Evolutionary conservation across 495 filamentous ascomycete species (phyloP).

Genomic region (Daldinia decipiens): DNA sequence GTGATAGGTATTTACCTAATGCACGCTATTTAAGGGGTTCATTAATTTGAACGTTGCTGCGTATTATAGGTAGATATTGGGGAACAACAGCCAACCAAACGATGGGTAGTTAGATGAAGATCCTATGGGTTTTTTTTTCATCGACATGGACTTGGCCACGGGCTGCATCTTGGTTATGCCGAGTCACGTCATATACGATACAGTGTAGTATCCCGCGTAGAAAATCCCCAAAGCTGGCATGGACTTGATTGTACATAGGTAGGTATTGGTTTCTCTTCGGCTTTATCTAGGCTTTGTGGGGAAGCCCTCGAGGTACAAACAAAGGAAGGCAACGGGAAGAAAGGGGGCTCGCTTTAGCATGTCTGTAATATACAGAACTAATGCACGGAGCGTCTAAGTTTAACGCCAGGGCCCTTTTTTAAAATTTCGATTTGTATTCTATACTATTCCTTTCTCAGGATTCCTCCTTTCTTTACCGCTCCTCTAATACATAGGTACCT

Average conservation of each 20-base stretch:
- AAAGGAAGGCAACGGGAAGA: constrained; percentile 10
- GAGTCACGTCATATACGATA: constrained; percentile 35
- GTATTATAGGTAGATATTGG: constrained; percentile 1
- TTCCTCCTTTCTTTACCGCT: constrained; percentile 1
- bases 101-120: constrained; percentile 10
- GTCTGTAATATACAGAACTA: neutral
- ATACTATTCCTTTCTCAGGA: neutral
- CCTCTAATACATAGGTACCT: neutral
- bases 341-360: neutral
- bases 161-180: constrained; percentile 21
- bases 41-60: neutral
- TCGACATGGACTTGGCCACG: constrained; percentile 6
- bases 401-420: neutral
- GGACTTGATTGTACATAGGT: neutral
- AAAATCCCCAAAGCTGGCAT: neutral
- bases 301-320: constrained; percentile 15
- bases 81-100: constrained; percentile 14
- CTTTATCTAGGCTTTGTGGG: constrained; percentile 19
- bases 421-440: neutral
- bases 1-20: neutral
- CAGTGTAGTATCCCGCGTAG: neutral
- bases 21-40: neutral
- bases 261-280: constrained; percentile 1
- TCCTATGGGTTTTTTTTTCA: constrained; percentile 13
- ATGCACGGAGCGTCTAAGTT: neutral